These are phyloP conservation scores for Clarireedia monteithiana DNA, from an alignment of 2,329 filamentous ascomycete genomes.

Conservation along the genomic window DNA sequence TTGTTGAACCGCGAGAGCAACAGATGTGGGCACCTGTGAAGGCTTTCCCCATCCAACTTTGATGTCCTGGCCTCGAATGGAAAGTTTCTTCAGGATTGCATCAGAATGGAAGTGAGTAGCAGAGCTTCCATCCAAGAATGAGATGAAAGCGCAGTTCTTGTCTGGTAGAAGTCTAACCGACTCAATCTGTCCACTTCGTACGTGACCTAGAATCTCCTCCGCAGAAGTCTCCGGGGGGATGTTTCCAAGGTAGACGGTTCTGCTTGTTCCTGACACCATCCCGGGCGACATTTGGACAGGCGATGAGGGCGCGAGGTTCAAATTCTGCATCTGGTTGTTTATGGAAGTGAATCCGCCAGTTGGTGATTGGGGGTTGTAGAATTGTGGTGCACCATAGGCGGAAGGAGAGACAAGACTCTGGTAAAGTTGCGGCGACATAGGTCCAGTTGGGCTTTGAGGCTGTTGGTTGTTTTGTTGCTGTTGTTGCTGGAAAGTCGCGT, in stretches of 20 bases:
- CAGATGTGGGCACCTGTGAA: constrained; percentile 93
- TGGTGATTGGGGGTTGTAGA: constrained; percentile 79
- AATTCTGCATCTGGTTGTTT: constrained; percentile 36
- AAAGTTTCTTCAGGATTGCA: constrained; percentile 98
- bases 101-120: constrained; percentile 99
- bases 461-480: constrained; percentile 34
- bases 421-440: constrained; percentile 76
- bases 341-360: constrained; percentile 58
- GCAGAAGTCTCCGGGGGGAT: constrained; percentile 96
- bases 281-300: constrained; percentile 71
- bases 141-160: constrained; percentile 99
- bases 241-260: constrained; percentile 95
- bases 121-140: constrained; percentile 94
- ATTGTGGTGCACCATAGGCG: constrained; percentile 71
- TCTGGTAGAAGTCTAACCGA: constrained; percentile 94
- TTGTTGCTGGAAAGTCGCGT: constrained; percentile 66
- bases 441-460: constrained; percentile 67
- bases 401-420: constrained; percentile 81
- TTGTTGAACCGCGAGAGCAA: constrained; percentile 95
- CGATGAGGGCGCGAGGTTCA: constrained; percentile 55
- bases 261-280: constrained; percentile 81
- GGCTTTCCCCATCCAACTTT: constrained; percentile 99
- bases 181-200: constrained; percentile 95
- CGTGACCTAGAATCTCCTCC: constrained; percentile 93
- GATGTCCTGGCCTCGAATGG: constrained; percentile 97